phyloP scores from a whole-genome alignment of 768 basidiomycete species.

The Hygrocybe punicea region DNA sequence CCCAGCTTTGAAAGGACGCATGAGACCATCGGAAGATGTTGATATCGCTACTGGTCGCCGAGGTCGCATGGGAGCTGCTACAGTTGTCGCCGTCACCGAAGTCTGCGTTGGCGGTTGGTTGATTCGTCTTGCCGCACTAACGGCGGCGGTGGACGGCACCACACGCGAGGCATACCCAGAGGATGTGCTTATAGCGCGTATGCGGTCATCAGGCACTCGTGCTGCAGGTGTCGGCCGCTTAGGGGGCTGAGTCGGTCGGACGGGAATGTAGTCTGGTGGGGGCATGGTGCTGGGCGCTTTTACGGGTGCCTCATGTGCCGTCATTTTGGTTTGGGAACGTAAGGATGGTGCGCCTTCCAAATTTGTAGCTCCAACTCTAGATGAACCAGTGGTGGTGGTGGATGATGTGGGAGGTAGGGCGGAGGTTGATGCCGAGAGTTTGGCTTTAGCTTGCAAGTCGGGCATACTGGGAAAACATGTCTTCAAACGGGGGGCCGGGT shows the following conservation, averaged over 20 bases:
- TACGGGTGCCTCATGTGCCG: background rate
- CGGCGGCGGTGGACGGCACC: background rate
- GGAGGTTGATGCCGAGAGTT: constrained; percentile 23
- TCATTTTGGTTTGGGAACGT: background rate
- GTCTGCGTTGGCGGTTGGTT: constrained; percentile 7
- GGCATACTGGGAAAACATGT: background rate
- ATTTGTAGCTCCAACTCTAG: background rate
- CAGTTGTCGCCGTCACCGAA: background rate
- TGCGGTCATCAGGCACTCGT: constrained; percentile 10
- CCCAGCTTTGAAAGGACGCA: background rate
- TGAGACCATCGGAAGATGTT: background rate
- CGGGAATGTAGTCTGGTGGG: constrained; percentile 28
- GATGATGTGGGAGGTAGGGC: constrained; percentile 17
- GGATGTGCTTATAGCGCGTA: constrained; percentile 11
- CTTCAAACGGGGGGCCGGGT: constrained; percentile 2
- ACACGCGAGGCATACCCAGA: constrained; percentile 1
- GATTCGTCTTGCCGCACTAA: constrained; percentile 1
- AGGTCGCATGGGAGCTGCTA: constrained; percentile 2
- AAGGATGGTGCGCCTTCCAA: constrained; percentile 18
- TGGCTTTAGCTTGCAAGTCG: constrained; percentile 6
- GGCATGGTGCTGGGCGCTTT: constrained; percentile 17
- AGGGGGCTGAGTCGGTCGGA: constrained; percentile 23
- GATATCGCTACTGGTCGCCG: background rate
- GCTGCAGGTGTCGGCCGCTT: constrained; percentile 7
- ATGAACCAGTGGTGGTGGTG: constrained; percentile 11